A percentile compares a stretch with the other conserved stretches of the same genome.
phyloP scores from a whole-genome alignment of 2,329 filamentous ascomycete species.

The Nigrograna mackinnonii region DNA sequence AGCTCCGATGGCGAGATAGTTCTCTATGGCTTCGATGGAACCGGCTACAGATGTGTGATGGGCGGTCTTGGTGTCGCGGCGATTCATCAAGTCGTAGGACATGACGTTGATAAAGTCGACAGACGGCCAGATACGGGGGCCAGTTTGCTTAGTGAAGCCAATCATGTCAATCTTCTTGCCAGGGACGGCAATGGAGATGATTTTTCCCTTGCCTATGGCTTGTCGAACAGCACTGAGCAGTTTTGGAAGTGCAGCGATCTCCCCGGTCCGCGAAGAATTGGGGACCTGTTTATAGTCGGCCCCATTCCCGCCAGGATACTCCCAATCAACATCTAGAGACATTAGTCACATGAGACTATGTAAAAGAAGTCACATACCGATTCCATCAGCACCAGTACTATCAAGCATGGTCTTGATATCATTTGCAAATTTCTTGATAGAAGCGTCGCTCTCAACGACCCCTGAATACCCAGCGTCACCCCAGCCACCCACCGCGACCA shows the following conservation, averaged over 20 bases:
- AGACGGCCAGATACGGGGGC: slow-evolving; percentile 61
- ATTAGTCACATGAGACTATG: neutral
- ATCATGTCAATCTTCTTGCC: slow-evolving; percentile 68
- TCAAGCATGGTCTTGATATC: slow-evolving; percentile 68
- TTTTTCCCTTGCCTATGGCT: slow-evolving; percentile 60
- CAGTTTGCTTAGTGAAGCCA: slow-evolving; percentile 62
- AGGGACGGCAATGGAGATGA: slow-evolving; percentile 70
- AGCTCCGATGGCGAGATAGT: slow-evolving; percentile 63
- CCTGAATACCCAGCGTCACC: slow-evolving; percentile 69
- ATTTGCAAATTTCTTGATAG: slow-evolving; percentile 62
- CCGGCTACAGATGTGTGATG: slow-evolving; percentile 68
- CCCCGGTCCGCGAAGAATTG: slow-evolving; percentile 61
- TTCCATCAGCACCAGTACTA: slow-evolving; percentile 66
- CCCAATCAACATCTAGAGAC: slow-evolving; percentile 67
- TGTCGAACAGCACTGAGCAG: slow-evolving; percentile 62
- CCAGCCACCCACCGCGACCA: slow-evolving; percentile 77
- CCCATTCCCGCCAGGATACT: slow-evolving; percentile 66
- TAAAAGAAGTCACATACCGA: slow-evolving; percentile 46
- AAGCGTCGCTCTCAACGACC: slow-evolving; percentile 56
- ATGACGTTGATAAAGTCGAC: slow-evolving; percentile 73
- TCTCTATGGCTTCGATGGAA: slow-evolving; percentile 59
- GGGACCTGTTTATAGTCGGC: slow-evolving; percentile 67
- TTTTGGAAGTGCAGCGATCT: slow-evolving; percentile 65
- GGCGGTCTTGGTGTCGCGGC: slow-evolving; percentile 64
- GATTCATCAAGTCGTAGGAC: slow-evolving; percentile 74